Base-by-base conservation (phyloP, 2,329 filamentous ascomycete species). In the Coniochaeta sp. region DNA sequence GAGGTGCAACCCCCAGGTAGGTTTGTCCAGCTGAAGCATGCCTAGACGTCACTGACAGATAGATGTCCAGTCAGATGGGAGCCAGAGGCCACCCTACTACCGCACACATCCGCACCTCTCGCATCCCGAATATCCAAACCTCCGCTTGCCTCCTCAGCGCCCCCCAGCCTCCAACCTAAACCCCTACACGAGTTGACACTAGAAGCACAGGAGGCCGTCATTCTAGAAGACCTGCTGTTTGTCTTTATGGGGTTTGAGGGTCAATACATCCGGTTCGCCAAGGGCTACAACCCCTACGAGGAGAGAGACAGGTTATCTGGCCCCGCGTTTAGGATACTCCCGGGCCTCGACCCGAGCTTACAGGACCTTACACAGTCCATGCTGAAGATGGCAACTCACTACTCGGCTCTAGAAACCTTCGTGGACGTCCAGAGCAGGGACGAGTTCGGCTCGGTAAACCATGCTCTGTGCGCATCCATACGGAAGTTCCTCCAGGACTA, bases 201-300 rank as follows among this genome's bases (percentile, higher is more conserved):
- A 26, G 87, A 95, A 57, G 81, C 81, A 2, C 94, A 99, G 67
- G 94, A 99, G 70, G 82, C 84, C 22, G 87, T 83, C 8, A 86
- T 99, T 46, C 76, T 97, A 40, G 91, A 96, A 59, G 94, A 99
- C 61, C 71, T 99, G 14, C 71, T 97, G 31, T 96, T 92, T 64
- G 91, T 95, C 5, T 95, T 97, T 61, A 96, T 99, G 91, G 94
- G 94, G 22, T 96, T 91, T 57, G 94, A 99, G 69, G 94, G 94
- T n/a, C 91, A 96, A 67, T 97, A 97, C 65, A 88, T 99, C 55
- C 87, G 89, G 51, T 97, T 90, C 65, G 81, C 80, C 53, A 87
- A 89, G 58, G 80, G 81, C 8, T 97, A 95, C 66, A 85, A 96
- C 59, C 90, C 91, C 0, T 73, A 79, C 3, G 83, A 89, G 49